Evolutionary conservation across 495 filamentous ascomycete species (phyloP).

Genomic region (Penicillium pulvis): DNA sequence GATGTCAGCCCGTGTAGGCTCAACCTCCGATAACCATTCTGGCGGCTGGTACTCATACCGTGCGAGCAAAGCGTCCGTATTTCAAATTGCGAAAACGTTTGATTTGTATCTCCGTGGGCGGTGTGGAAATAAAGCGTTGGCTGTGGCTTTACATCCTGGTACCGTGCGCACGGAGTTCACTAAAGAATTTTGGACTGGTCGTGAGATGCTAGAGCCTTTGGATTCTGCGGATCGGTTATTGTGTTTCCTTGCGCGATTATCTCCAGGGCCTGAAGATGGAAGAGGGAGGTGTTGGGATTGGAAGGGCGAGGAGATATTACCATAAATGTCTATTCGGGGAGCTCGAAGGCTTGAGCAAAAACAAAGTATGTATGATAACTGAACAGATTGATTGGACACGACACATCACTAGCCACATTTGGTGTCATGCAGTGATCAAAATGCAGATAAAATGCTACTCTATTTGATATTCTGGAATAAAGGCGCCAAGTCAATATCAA

Average conservation of each 20-base stretch:
- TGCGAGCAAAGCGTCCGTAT: conserved; percentile 71
- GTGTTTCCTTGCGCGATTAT: conserved; percentile 50
- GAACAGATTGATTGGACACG: no score
- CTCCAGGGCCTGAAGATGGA: conserved; percentile 38
- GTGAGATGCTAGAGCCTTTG: conserved; percentile 60
- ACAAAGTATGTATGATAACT: no score
- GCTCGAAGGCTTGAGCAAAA: no score
- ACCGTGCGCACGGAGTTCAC: conserved; percentile 79
- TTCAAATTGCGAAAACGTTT: conserved; percentile 68
- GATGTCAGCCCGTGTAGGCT: conserved; percentile 78
- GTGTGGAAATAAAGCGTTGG: conserved; percentile 60
- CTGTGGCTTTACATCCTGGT: conserved; percentile 76
- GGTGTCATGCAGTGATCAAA: no score
- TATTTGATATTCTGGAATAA: no score
- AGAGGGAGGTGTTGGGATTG: conserved; percentile 78
- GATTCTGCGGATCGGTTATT: conserved; percentile 63
- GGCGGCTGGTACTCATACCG: conserved; percentile 82
- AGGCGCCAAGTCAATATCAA: no score
- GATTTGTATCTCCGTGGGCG: conserved; percentile 63
- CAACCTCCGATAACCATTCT: conserved; percentile 64
- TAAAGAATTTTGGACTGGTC: conserved; percentile 66
- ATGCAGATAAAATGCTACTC: no score
- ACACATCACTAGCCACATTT: no score
- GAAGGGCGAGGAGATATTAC: conserved; percentile 68
- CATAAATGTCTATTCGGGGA: conserved; percentile 38